phyloP scores from a whole-genome alignment of 768 basidiomycete genomes.

The Panellus pusillus region DNA sequence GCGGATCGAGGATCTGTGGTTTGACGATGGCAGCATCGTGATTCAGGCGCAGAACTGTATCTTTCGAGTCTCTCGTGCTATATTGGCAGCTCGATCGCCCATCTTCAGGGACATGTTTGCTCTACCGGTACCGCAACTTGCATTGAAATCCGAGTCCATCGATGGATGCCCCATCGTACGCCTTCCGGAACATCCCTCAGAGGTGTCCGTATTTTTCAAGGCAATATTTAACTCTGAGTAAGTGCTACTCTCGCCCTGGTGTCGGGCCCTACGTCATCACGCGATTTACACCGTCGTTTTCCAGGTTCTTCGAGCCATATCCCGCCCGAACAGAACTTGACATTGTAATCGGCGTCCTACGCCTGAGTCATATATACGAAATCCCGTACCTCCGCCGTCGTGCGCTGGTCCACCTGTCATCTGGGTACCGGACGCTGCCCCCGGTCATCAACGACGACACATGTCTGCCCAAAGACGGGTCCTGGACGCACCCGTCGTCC shows the following conservation, averaged over 20 bases:
- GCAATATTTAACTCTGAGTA: background rate
- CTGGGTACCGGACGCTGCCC: background rate
- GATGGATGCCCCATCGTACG: background rate
- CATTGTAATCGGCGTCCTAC: background rate
- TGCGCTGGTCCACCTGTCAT: background rate
- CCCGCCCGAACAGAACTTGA: background rate
- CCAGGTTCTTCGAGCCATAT: background rate
- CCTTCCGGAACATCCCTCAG: background rate
- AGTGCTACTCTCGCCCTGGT: background rate
- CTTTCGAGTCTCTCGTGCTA: background rate
- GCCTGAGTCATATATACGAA: background rate
- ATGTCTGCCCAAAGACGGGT: background rate
- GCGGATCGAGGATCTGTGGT: slow-evolving; percentile 2
- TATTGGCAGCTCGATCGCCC: background rate
- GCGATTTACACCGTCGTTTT: background rate
- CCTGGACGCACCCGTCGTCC: background rate
- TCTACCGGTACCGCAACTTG: too few species aligned
- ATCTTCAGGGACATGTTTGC: too few species aligned
- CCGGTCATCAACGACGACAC: background rate
- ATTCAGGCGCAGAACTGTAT: slow-evolving; percentile 1
- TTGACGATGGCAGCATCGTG: slow-evolving; percentile 4
- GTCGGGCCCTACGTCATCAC: background rate
- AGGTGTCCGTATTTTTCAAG: background rate
- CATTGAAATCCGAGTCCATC: too few species aligned
- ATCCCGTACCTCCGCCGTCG: background rate